Evolutionary conservation across 805 yeast species (phyloP), one percentile per base, ranked within the genome.

Genomic region (Wickerhamiella brachini): DNA sequence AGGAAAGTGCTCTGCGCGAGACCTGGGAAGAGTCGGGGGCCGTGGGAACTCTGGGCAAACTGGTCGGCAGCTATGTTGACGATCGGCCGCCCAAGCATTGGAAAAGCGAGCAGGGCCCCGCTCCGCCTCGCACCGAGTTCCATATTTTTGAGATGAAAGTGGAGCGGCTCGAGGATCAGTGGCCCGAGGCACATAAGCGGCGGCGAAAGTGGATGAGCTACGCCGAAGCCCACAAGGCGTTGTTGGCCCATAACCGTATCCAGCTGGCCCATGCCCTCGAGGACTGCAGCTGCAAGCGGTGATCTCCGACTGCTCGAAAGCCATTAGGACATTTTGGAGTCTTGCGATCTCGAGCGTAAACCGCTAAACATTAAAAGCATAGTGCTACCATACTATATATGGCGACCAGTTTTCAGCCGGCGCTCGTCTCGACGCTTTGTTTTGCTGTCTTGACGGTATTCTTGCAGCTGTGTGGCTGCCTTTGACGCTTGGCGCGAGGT

Each of bases 1-100:
- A 66, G 54, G 64, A 66, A 50, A 60, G 85, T 5, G 97, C 97
- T 0, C 70, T 75, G 17, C 72, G 98, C 53, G 98, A 93, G 63
- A 85, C 95, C 0, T 93, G 98, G 98, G 98, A 93, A 65, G 98
- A 93, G 68, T 93, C 95, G 0, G 98, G 98, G 0, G 85, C 85
- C 22, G 76, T 75, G 37, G 95, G 97, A 7, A 68, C 64, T 17
- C 72, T 88, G 3, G 59, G 71, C 3, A 58, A 62, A 42, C 71
- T 72, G 53, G 68, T 90, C 43, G 94, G 90, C 0, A 70, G 76
- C 0, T 81, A 85, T 23, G 76, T 75, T 46, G 96, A 89, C 56
- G 61, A 64, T 64, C 64, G 80, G 52, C 75, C 77, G 3, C 73
- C 75, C 15, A 71, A 74, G 58, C 63, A 58, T 34, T 74, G 75